Conservation (phyloP, 371 early-diverging fungal species). For the Saksenaea oblongispora region DNA sequence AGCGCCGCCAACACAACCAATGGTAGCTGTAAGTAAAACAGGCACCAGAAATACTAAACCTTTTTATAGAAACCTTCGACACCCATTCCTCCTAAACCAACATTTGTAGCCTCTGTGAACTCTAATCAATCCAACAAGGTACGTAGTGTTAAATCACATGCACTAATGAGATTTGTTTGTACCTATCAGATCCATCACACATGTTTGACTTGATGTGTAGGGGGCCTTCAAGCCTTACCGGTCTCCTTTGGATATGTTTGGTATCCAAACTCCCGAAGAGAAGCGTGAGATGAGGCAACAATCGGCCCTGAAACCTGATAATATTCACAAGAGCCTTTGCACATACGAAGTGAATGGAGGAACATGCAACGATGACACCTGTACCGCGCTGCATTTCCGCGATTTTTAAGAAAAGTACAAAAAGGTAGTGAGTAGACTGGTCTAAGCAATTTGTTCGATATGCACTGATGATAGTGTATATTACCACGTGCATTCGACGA, state of each 20-base stretch:
- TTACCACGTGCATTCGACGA: neutral
- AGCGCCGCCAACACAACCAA: neutral
- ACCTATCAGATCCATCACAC: conserved; percentile 2
- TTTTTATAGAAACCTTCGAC: neutral
- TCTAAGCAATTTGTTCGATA: neutral
- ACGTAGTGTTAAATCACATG: conserved; percentile 1
- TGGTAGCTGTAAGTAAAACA: neutral
- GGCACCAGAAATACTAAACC: neutral
- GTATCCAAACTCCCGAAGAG: neutral
- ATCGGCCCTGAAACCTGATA: neutral
- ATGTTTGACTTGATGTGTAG: conserved; percentile 10
- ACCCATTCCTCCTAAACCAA: neutral
- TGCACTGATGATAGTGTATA: neutral
- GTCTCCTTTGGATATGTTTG: conserved; percentile 14
- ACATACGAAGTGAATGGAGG: conserved; percentile 23
- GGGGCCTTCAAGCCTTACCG: conserved; percentile 20
- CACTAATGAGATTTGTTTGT: neutral
- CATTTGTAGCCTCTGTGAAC: neutral
- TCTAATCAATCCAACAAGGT: neutral
- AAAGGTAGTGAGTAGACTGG: neutral
- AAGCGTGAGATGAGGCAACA: neutral
- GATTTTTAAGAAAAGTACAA: conserved; percentile 17
- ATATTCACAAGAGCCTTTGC: conserved; percentile 12
- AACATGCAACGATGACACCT: conserved; percentile 32
- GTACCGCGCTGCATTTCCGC: conserved; percentile 23